Percentiles rank a stretch among this genome's conserved stretches.
Evolutionary conservation across 257 asterid species (phyloP).

Genomic region (Leonotis leonurus): DNA sequence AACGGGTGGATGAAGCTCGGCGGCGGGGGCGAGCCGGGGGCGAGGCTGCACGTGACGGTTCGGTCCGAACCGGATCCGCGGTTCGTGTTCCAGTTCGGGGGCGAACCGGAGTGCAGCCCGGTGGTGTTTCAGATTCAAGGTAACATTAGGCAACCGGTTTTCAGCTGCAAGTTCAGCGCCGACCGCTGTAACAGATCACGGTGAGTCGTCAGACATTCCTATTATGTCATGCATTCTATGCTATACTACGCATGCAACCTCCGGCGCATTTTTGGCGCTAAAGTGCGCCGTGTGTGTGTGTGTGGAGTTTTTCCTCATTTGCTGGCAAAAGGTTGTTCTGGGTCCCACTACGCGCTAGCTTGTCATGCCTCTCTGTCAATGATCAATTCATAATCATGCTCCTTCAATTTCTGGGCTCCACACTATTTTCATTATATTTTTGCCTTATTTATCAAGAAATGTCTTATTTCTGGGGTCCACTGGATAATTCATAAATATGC

Average conservation of each 20-base stretch:
- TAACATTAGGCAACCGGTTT: slow-evolving; percentile 80
- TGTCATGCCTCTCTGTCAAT: slow-evolving; percentile 9
- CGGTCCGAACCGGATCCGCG: slow-evolving; percentile 87
- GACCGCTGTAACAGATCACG: slow-evolving; percentile 70
- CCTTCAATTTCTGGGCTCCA: background rate
- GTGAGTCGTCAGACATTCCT: slow-evolving; percentile 32
- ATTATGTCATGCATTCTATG: background rate
- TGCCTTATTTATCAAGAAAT: background rate
- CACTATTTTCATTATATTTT: background rate
- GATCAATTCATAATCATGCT: background rate
- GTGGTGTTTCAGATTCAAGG: slow-evolving; percentile 83
- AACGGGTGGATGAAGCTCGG: slow-evolving; percentile 77
- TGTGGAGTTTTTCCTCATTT: background rate
- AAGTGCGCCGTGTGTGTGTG: slow-evolving; percentile 8
- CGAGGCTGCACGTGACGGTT: slow-evolving; percentile 49
- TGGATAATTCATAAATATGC: too few relatives aligned
- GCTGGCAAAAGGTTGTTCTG: background rate
- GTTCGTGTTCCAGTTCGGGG: slow-evolving; percentile 81
- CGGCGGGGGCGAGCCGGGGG: slow-evolving; percentile 26
- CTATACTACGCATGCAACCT: background rate
- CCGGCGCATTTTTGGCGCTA: slow-evolving; percentile 26
- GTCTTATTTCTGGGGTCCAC: too few relatives aligned
- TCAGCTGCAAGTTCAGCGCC: slow-evolving; percentile 84
- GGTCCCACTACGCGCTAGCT: slow-evolving; percentile 24
- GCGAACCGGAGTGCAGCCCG: slow-evolving; percentile 92